Evolutionary conservation across 164 flowering plant species (phyloP), one percentile per base, ranked within the genome.

Genomic region (Taxillus chinensis): DNA sequence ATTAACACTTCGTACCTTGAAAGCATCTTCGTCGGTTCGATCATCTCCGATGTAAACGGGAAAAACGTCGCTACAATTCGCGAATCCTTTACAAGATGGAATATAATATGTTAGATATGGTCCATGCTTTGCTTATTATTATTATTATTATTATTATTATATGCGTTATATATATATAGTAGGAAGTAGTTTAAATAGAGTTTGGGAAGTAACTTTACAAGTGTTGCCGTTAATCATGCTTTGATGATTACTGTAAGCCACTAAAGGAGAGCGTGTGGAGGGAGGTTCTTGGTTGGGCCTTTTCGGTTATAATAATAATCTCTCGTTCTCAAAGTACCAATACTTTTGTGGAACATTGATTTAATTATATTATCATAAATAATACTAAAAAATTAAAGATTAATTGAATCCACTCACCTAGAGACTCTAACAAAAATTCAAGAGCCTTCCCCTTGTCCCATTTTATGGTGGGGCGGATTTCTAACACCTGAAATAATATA

Each of bases 401-500:
- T 15, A 2, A 37, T 8, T 17, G 13, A n/a, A 5, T 14, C 8
- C 63, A 75, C 82, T 81, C 60, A 86, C 92, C 92, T 46, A 86
- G 86, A 40, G 89, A 79, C 73, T 86, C 84, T 38, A 86, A 48
- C 66, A 86, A 67, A 71, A 84, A 86, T 59, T 84, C 92, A 61
- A 86, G 82, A 39, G 92, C 92, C 69, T 82, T 86, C 48, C 92
- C 92, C 65, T 86, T 86, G 83, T 86, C 86, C 92, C 92, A 86
- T 63, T 84, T 80, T 45, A 84, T 82, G 4, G 78, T 75, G 38
- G 92, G 92, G 15, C 89, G 84, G 45, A 86, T 82, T 70, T 86
- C 92, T 9, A 86, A 66, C 8, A 86, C 91, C 91, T 85, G 74
- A 38, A 48, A 12, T 39, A 16, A 56, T 14, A 45, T 39, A 55